Conservation (phyloP, 345 rosid genomes). For the Sonneratia alba region DNA sequence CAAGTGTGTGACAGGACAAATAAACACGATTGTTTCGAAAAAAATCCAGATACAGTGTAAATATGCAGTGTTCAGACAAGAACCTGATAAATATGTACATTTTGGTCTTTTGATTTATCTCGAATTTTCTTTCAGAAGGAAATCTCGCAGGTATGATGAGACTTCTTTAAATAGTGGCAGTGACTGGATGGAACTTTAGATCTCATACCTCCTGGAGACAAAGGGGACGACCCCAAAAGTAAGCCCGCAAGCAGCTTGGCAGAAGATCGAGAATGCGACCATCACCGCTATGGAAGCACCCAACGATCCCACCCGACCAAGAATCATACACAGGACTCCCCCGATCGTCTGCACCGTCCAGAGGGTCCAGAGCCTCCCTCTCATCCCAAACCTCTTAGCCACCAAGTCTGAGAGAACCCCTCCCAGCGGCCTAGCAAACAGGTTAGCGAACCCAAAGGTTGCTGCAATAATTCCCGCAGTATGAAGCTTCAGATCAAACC, state of each 20-base stretch:
- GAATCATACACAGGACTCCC: constrained; percentile 53
- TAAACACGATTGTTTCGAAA: not conserved
- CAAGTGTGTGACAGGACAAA: not conserved
- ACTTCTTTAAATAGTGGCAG: too few species aligned
- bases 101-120: too few species aligned
- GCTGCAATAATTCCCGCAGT: constrained; percentile 91
- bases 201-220: constrained; percentile 58
- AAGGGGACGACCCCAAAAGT: constrained; percentile 92
- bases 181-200: not conserved
- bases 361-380: constrained; percentile 79
- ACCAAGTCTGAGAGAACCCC: constrained; percentile 57
- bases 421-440: constrained; percentile 70
- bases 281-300: constrained; percentile 43
- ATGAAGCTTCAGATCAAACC: constrained; percentile 57
- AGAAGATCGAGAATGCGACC: constrained; percentile 65
- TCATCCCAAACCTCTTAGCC: constrained; percentile 66
- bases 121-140: too few species aligned
- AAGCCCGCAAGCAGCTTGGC: constrained; percentile 84
- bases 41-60: not conserved
- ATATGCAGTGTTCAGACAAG: too few species aligned
- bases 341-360: constrained; percentile 69
- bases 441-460: constrained; percentile 70
- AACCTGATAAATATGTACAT: too few species aligned
- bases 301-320: constrained; percentile 42
- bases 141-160: too few species aligned